Percentiles rank a stretch among this genome's conserved stretches.
phyloP scores from a whole-genome alignment of 2,329 filamentous ascomycete genomes.

The Cryphonectria nitschkei region DNA sequence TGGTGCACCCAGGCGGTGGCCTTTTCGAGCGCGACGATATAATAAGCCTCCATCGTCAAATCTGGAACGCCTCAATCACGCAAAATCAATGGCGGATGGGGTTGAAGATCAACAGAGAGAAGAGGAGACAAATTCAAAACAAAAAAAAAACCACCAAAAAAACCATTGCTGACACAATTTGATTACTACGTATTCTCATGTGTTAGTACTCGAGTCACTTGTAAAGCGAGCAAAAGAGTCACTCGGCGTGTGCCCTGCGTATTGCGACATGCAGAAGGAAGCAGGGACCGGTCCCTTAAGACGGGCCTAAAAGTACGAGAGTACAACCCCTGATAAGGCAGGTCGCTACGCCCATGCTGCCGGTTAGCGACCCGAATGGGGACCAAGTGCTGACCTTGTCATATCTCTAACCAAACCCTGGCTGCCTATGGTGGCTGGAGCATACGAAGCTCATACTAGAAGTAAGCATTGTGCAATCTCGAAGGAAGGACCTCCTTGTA shows the following conservation, averaged over 20 bases:
- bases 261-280: background rate
- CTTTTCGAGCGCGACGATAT: conserved; percentile 13
- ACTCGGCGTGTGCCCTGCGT: background rate
- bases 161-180: background rate
- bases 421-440: background rate
- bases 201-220: background rate
- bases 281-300: background rate
- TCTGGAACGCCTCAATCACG: background rate
- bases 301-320: background rate
- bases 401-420: background rate
- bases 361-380: background rate
- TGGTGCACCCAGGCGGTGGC: conserved; percentile 12
- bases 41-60: conserved; percentile 13
- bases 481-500: background rate
- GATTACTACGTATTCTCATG: background rate
- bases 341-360: background rate
- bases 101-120: background rate
- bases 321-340: background rate
- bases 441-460: too few relatives aligned
- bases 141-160: background rate
- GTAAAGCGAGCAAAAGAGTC: background rate
- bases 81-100: background rate
- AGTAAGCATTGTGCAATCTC: too few relatives aligned
- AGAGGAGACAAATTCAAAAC: background rate
- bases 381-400: background rate